These are phyloP conservation scores for Botrytis fabae DNA, from an alignment of 2,329 filamentous ascomycete genomes.

Conservation along the genomic window DNA sequence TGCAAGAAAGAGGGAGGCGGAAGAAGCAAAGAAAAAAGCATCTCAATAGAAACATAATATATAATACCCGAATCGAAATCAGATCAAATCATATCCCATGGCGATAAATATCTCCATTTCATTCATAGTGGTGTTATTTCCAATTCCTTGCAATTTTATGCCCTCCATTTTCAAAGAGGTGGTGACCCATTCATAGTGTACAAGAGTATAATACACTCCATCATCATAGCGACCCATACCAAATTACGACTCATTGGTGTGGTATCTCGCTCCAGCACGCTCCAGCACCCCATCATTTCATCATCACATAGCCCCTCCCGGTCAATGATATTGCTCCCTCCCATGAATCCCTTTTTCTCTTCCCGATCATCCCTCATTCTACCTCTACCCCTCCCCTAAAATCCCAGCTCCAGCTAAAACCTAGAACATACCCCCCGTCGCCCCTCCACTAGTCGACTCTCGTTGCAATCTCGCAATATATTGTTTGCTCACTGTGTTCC, in stretches of 20 bases:
- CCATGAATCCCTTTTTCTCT: neutral
- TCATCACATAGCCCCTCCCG: neutral
- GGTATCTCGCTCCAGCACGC: neutral
- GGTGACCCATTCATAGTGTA: constrained; percentile 15
- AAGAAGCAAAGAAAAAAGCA: constrained; percentile 62
- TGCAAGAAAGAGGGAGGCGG: constrained; percentile 72
- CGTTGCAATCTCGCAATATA: constrained; percentile 54
- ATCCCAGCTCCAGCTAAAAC: neutral
- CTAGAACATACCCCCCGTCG: constrained; percentile 19
- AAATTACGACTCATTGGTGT: neutral
- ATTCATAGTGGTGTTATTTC: constrained; percentile 14
- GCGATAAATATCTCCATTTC: neutral
- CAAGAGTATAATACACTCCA: constrained; percentile 20
- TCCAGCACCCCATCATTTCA: neutral
- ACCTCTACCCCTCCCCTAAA: neutral
- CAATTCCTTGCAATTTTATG: neutral
- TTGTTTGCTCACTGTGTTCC: constrained; percentile 71
- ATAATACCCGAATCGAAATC: neutral
- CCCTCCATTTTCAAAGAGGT: neutral
- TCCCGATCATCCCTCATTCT: no score
- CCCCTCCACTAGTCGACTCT: constrained; percentile 26
- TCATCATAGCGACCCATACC: neutral
- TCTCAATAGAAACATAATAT: neutral
- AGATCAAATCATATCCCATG: neutral
- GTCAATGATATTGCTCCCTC: neutral